Evolutionary conservation across 768 basidiomycete species (phyloP).

Genomic region (Phanerochaete carnosa): DNA sequence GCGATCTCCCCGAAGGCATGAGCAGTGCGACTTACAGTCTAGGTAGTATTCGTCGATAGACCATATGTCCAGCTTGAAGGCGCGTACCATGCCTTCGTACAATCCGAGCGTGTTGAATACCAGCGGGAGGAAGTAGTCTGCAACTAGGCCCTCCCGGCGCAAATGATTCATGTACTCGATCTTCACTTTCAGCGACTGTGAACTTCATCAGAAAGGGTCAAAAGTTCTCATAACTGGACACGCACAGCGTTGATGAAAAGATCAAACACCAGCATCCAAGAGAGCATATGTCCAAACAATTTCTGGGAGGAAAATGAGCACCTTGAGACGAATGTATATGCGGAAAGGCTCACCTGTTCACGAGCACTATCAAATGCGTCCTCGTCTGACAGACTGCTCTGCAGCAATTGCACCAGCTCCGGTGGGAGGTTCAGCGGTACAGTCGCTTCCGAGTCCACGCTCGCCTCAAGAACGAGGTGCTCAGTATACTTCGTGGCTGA

Average conservation of each 20-base stretch:
- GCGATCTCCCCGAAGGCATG: not conserved
- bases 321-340: not conserved
- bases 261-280: constrained; percentile 89
- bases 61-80: constrained; percentile 85
- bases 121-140: constrained; percentile 63
- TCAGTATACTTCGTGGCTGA: constrained; percentile 78
- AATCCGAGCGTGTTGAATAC: constrained; percentile 67
- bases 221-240: constrained; percentile 5
- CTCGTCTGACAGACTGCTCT: constrained; percentile 39
- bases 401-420: constrained; percentile 65
- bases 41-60: constrained; percentile 80
- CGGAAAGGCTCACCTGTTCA: constrained; percentile 28
- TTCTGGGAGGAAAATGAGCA: constrained; percentile 23
- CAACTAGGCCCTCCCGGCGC: constrained; percentile 63
- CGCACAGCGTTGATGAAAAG: constrained; percentile 80
- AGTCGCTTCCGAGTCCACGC: constrained; percentile 64
- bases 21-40: constrained; percentile 45
- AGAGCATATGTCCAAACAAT: constrained; percentile 68
- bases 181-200: constrained; percentile 83
- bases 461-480: constrained; percentile 82
- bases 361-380: constrained; percentile 36
- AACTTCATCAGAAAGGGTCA: not conserved
- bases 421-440: constrained; percentile 56
- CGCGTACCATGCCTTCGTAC: constrained; percentile 58
- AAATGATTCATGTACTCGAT: constrained; percentile 85